Conservation (phyloP, 805 yeast species). For the Jamesozyma piceae region DNA sequence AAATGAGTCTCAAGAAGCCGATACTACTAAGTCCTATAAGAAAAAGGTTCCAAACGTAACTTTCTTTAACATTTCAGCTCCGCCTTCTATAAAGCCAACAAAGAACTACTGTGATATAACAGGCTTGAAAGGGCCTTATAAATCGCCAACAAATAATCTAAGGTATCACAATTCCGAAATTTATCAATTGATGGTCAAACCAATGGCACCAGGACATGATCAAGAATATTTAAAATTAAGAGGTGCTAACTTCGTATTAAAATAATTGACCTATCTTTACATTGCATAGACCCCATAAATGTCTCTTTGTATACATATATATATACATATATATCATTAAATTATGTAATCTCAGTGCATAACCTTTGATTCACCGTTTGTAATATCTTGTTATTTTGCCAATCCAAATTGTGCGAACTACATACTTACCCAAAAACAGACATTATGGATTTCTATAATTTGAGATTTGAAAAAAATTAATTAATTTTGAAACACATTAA, state of each 20-base stretch:
- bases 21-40: constrained; percentile 1
- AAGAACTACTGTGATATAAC: constrained; percentile 90
- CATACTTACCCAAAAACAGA: no score
- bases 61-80: constrained; percentile 64
- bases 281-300: no score
- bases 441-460: no score
- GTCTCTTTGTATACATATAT: not conserved
- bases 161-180: constrained; percentile 79
- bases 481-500: no score
- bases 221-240: constrained; percentile 84
- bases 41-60: constrained; percentile 43
- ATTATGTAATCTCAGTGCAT: no score
- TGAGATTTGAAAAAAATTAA: no score
- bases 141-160: constrained; percentile 62
- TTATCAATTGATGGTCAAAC: constrained; percentile 59
- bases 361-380: no score
- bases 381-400: no score
- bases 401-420: no score
- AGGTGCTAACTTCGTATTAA: constrained; percentile 78
- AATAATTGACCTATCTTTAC: constrained; percentile 35
- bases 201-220: constrained; percentile 83
- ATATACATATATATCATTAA: constrained; percentile 1
- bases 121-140: constrained; percentile 72
- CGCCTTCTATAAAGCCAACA: constrained; percentile 74
- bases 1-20: constrained; percentile 3